phyloP scores from a whole-genome alignment of 2,329 filamentous ascomycete species.

The Fusarium transvaalense region DNA sequence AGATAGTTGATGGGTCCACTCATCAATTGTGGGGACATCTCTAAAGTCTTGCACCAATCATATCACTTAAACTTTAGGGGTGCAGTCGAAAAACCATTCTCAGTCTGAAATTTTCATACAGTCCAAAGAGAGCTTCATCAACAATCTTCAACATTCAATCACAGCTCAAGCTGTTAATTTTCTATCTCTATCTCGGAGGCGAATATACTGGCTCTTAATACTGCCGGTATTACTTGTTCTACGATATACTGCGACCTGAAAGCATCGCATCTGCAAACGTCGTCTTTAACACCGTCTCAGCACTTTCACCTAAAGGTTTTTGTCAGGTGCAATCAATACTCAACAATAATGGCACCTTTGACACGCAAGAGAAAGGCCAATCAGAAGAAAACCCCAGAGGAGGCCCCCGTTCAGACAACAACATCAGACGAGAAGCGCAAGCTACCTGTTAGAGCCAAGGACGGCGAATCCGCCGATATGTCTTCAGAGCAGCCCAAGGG shows the following conservation, averaged over 20 bases:
- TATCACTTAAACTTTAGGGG: not conserved
- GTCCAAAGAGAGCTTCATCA: conserved; percentile 25
- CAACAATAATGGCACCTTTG: conserved; percentile 44
- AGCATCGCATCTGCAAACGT: not conserved
- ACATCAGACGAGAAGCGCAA: conserved; percentile 45
- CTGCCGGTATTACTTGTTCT: not conserved
- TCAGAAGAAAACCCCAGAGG: conserved; percentile 30
- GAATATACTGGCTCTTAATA: too few species aligned
- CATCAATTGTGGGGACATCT: conserved; percentile 21
- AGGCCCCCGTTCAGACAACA: conserved; percentile 17
- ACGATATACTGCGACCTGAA: not conserved
- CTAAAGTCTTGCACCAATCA: conserved; percentile 37
- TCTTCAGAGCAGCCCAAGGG: conserved; percentile 38
- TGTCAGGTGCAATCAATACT: conserved; percentile 20
- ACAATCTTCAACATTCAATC: conserved; percentile 29
- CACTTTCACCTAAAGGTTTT: conserved; percentile 5
- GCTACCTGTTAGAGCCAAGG: conserved; percentile 54
- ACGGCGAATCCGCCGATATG: conserved; percentile 38
- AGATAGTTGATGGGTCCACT: conserved; percentile 27
- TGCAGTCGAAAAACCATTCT: conserved; percentile 36
- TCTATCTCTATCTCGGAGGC: not conserved
- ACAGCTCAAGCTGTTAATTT: conserved; percentile 8
- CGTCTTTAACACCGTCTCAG: conserved; percentile 1
- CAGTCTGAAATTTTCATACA: conserved; percentile 36
- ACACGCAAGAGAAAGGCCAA: conserved; percentile 51